Evolutionary conservation across 345 rosid species (phyloP), one percentile per base, ranked within the genome.

Genomic region (Lepidium sativum): DNA sequence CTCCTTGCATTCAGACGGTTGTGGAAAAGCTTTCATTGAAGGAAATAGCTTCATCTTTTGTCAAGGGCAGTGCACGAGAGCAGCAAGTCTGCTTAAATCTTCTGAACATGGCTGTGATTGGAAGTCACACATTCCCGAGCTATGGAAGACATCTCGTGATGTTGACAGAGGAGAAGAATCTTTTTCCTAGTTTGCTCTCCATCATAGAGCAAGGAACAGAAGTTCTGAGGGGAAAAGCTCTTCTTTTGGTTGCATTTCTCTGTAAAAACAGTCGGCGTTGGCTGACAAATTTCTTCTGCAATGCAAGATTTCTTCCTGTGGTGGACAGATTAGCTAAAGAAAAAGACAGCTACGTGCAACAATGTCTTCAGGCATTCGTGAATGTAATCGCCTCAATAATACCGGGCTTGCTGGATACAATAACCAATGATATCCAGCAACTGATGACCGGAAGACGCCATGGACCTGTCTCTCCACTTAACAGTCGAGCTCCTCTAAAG

Each of bases 71-170:
- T 73, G 66, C 87, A 39, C 87, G 99, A 39, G 99, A 94, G 72
- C 99, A 94, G 81, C 97, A 94, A 82, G 76, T 90, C 68, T 77
- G 95, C 73, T 75, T 94, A 75, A 94, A 94, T 77, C 86, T 94
- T 74, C 76, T 94, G 51, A 90, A 83, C 68, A 78, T 94, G 86
- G 84, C 86, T 70, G 75, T 90, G 90, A 82, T 84, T 73, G 91
- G 84, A 53, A 87, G 90, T 78, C 96, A 94, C 39, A 23, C 78
- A 70, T 77, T 84, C 70, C 72, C 89, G 31, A 85, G 84, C 72
- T 76, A 82, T 57, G 97, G 96, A 65, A 79, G 97, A 49, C 84
- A 86, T 77, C 87, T 94, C 51, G 78, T 74, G 56, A 70, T 83
- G 9, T 74, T 88, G 77, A 67, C 74, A 42, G 99, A 94, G 80